Evolutionary conservation across 139 green algal species (phyloP).

Genomic region (Asterochloris erici): DNA sequence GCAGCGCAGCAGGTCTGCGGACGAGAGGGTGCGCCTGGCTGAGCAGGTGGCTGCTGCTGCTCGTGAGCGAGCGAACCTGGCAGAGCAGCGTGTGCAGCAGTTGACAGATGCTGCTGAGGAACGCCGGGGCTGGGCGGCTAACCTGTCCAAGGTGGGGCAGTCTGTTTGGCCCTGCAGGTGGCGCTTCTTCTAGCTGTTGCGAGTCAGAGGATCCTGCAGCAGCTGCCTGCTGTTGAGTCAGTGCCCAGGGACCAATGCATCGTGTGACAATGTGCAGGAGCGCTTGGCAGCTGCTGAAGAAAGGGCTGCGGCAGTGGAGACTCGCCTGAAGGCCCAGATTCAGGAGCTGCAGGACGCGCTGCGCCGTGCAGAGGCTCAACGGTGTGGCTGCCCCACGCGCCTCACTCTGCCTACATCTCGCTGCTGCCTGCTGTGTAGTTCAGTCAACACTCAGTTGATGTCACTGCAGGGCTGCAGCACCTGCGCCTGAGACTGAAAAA

Average conservation of each 20-base stretch:
- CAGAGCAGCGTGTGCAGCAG: slow-evolving; percentile 6
- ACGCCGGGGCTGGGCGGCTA: not conserved
- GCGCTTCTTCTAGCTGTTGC: not conserved
- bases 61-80: not conserved
- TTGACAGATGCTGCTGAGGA: not conserved
- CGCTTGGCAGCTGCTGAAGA: slow-evolving; percentile 5
- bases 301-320: not conserved
- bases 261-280: not conserved
- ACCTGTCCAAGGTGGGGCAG: not conserved
- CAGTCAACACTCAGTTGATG: not conserved
- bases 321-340: not conserved
- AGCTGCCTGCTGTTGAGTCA: not conserved
- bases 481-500: not conserved
- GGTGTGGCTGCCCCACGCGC: not conserved
- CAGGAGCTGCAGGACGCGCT: not conserved
- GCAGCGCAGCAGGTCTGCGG: not conserved
- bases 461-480: not conserved
- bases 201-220: not conserved
- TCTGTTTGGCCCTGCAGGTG: not conserved
- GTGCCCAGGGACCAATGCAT: not conserved
- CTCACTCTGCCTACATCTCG: not conserved
- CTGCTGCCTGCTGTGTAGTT: not conserved
- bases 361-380: not conserved
- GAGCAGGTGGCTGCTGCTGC: slow-evolving; percentile 14
- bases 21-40: not conserved